phyloP scores from a whole-genome alignment of 331 rosid genomes.

The Pyrus hybrid region DNA sequence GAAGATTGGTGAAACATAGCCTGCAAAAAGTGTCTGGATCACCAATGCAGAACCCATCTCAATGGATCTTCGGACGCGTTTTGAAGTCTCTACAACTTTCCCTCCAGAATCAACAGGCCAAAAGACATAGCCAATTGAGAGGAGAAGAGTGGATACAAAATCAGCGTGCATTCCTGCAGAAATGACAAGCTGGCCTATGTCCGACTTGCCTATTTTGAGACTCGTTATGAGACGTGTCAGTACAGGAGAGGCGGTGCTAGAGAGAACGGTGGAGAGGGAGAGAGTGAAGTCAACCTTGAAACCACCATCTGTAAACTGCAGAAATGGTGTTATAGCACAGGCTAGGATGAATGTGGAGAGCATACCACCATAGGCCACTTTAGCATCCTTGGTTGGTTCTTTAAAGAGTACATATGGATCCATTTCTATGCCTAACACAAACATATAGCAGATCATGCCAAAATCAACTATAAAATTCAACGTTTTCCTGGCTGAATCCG shows the following conservation, averaged over 20 bases:
- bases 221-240: conserved; percentile 61
- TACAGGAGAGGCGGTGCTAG: conserved; percentile 80
- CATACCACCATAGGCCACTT: conserved; percentile 54
- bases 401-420: conserved; percentile 45
- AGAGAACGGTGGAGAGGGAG: conserved; percentile 44
- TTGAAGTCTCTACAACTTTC: not conserved
- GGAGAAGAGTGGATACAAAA: conserved; percentile 48
- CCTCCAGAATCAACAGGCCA: conserved; percentile 15
- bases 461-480: conserved; percentile 58
- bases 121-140: conserved; percentile 53
- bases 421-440: conserved; percentile 84
- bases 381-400: conserved; percentile 38
- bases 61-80: not conserved
- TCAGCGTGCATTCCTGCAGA: conserved; percentile 87
- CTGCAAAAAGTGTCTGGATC: conserved; percentile 41
- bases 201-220: conserved; percentile 80
- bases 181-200: conserved; percentile 84
- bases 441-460: conserved; percentile 88
- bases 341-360: conserved; percentile 48
- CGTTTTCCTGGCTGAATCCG: conserved; percentile 16
- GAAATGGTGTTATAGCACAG: conserved; percentile 30
- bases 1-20: conserved; percentile 52
- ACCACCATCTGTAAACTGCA: conserved; percentile 14
- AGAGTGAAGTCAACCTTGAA: conserved; percentile 31
- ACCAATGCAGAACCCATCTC: conserved; percentile 29